Evolutionary conservation across 192 early-diverging fungal genomes (phyloP), one percentile per base, ranked within the genome.

Genomic region (Coemansia sp.): DNA sequence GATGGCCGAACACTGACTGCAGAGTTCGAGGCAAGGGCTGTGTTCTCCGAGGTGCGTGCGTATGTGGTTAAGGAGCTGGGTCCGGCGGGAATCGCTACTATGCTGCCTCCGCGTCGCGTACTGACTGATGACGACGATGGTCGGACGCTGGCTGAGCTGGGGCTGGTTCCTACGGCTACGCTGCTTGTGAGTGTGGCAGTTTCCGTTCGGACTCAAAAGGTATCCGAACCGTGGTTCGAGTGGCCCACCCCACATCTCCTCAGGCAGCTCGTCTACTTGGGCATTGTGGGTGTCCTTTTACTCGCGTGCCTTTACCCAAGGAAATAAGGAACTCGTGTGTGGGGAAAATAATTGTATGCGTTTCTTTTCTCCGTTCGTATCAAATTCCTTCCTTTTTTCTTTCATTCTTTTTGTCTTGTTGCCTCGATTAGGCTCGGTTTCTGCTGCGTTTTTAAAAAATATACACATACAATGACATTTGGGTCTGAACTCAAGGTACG

Each of bases 401-500:
- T 40, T 62, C 10, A n/a, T n/a, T n/a, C n/a, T n/a, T 43, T 44
- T 22, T 6, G 18, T 44, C 27, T 31, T 41, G 13, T 18, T 31
- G n/a, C 55, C 16, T 15, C 13, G 27, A 44, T 33, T 49, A 49
- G 20, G 15, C 18, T 38, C 29, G 27, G 24, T 29, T 20, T 55
- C 18, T n/a, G 12, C 50, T 31, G 29, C 65, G 15, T 10, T 5
- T 55, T 53, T 36, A 24, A 40, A 12, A 5, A 36, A 10, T n/a
- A 61, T 9, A 43, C 36, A 65, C 31, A 47, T 52, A 27, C 50
- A 65, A 81, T 81, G 79, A 81, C 79, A 33, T 81, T 81, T 76
- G 79, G 79, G 16, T 76, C 79, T 22, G 79, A 81, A 24, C 74
- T 81, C 67, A 81, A 81, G 73, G 78, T 72, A 80, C 50, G 69